These are phyloP conservation scores for Rickenella mellea DNA, from an alignment of 768 basidiomycete species.

Conservation along the genomic window DNA sequence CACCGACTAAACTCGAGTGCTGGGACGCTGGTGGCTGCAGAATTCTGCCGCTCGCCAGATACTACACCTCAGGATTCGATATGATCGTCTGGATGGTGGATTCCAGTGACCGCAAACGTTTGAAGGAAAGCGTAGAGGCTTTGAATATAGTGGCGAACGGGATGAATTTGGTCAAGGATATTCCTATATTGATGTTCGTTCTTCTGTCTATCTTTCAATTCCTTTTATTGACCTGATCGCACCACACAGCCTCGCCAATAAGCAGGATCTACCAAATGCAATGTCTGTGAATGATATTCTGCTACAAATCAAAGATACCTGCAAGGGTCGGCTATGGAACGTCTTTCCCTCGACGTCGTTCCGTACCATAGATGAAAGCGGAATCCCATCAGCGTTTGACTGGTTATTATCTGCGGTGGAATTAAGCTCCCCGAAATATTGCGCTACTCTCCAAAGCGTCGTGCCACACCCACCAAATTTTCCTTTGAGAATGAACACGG, in stretches of 20 bases:
- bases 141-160: conserved; percentile 34
- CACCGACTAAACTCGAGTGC: conserved; percentile 27
- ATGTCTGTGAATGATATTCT: conserved; percentile 38
- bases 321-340: not conserved
- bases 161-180: not conserved
- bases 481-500: not conserved
- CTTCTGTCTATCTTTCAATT: not conserved
- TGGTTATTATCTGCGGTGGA: not conserved
- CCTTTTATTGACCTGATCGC: not conserved
- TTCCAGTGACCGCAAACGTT: conserved; percentile 37
- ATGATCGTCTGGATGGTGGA: conserved; percentile 64
- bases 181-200: not conserved
- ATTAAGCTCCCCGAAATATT: conserved; percentile 1
- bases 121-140: conserved; percentile 42
- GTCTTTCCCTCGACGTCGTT: not conserved
- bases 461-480: not conserved
- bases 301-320: conserved; percentile 22
- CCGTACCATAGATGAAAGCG: not conserved
- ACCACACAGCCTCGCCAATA: conserved; percentile 38
- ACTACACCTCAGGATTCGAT: conserved; percentile 42
- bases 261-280: conserved; percentile 47
- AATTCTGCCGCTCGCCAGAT: conserved; percentile 24
- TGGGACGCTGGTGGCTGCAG: conserved; percentile 61
- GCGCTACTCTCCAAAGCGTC: not conserved
- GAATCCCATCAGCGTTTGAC: not conserved